Evolutionary conservation across 139 green algal genomes (phyloP).

Genomic region (Chlorella sorokiniana): DNA sequence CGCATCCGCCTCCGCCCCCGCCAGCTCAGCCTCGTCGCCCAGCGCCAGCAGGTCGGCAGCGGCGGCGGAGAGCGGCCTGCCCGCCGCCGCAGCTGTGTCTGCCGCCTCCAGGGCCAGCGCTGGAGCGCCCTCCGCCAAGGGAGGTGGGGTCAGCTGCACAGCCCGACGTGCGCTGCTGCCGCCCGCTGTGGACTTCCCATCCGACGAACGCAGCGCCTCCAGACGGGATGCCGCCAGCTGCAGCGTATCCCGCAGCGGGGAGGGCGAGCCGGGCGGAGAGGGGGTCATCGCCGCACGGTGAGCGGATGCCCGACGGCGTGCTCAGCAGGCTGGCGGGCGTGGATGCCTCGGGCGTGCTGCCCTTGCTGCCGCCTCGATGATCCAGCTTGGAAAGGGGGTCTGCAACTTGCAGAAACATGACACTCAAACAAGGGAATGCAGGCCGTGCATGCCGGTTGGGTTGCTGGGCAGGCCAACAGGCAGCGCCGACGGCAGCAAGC

Average conservation of each 20-base stretch:
- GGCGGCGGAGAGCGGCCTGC: background rate
- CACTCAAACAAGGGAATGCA: background rate
- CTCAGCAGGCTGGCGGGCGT: constrained; percentile 15
- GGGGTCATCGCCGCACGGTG: constrained; percentile 9
- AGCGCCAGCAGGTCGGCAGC: constrained; percentile 13
- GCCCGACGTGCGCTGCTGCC: background rate
- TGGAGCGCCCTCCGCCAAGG: background rate
- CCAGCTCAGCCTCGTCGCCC: constrained; percentile 28
- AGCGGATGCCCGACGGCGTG: constrained; percentile 24
- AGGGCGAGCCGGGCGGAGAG: background rate
- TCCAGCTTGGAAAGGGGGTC: background rate
- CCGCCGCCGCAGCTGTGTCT: background rate
- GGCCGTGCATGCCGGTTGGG: background rate
- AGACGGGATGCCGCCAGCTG: constrained; percentile 22
- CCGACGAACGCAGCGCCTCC: background rate
- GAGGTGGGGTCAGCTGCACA: background rate
- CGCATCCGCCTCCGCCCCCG: constrained; percentile 4
- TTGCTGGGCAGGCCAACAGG: no score
- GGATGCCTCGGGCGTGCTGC: constrained; percentile 20
- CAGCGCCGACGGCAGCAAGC: no score
- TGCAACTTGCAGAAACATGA: background rate
- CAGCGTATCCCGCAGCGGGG: constrained; percentile 17
- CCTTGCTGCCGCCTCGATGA: background rate
- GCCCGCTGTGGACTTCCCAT: background rate
- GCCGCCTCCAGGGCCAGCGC: no score